Evolutionary conservation across 371 early-diverging fungal genomes (phyloP).

Genomic region (Mucor irregularis): DNA sequence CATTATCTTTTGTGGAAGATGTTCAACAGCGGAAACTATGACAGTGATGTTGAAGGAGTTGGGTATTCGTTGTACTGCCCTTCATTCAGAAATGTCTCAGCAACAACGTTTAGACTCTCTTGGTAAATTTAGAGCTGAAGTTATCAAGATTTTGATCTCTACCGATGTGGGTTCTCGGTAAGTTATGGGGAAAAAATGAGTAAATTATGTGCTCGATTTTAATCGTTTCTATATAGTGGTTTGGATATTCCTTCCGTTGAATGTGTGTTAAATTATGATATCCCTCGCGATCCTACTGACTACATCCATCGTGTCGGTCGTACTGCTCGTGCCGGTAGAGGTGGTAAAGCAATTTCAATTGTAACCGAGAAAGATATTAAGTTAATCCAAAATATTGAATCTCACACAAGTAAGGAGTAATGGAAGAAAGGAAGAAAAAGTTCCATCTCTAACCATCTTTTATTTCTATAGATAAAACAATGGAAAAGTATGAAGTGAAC

Average conservation of each 20-base stretch:
- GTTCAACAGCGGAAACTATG: conserved; percentile 81
- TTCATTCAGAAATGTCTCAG: conserved; percentile 96
- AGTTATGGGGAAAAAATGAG: conserved; percentile 1
- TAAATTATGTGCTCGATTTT: background rate
- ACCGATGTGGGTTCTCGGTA: conserved; percentile 97
- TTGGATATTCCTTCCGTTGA: conserved; percentile 98
- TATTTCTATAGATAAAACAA: conserved; percentile 77
- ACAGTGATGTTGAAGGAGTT: conserved; percentile 85
- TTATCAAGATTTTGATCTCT: conserved; percentile 85
- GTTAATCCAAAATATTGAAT: conserved; percentile 88
- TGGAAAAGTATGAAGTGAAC: conserved; percentile 73
- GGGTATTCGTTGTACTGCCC: conserved; percentile 83
- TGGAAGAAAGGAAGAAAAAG: conserved; percentile 80
- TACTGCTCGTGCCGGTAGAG: conserved; percentile 96
- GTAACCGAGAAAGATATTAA: conserved; percentile 93
- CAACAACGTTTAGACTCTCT: conserved; percentile 87
- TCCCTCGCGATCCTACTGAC: conserved; percentile 97
- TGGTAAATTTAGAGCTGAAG: conserved; percentile 89
- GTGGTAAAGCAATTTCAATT: conserved; percentile 90
- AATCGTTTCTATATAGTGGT: conserved; percentile 68
- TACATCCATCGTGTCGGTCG: conserved; percentile 99
- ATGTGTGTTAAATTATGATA: conserved; percentile 95
- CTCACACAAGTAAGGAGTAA: conserved; percentile 57
- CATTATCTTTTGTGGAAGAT: conserved; percentile 90
- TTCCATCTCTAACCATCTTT: too few relatives aligned